Evolutionary conservation across 306 rosid species (phyloP).

Genomic region (Macrotyloma uniflorum): DNA sequence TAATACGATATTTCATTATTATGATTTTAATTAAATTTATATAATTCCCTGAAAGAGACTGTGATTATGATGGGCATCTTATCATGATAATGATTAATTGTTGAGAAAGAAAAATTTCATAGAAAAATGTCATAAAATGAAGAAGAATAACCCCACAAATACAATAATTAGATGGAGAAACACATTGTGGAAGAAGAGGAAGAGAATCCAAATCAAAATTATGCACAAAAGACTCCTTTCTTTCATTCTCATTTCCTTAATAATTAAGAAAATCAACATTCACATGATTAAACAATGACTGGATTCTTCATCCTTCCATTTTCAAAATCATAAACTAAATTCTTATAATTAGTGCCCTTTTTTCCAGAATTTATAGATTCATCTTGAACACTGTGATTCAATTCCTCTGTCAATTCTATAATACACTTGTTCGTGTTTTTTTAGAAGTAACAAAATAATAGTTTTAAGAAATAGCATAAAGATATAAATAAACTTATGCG

Average conservation of each 20-base stretch:
- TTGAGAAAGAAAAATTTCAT: background rate
- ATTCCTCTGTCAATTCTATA: background rate
- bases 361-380: no score
- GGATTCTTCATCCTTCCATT: background rate
- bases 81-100: background rate
- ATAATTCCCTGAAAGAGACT: background rate
- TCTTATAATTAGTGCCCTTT: background rate
- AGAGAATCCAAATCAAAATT: background rate
- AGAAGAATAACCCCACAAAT: background rate
- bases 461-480: background rate
- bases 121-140: background rate
- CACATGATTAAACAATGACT: background rate
- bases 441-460: background rate
- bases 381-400: background rate
- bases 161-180: background rate
- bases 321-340: background rate
- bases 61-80: background rate
- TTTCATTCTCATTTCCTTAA: constrained; percentile 8
- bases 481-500: background rate
- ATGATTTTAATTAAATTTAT: background rate
- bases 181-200: background rate
- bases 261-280: background rate
- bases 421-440: background rate
- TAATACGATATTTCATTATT: background rate
- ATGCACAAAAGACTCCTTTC: background rate